phyloP scores from a whole-genome alignment of 179 eudicot species.

The Beta lomatogona region DNA sequence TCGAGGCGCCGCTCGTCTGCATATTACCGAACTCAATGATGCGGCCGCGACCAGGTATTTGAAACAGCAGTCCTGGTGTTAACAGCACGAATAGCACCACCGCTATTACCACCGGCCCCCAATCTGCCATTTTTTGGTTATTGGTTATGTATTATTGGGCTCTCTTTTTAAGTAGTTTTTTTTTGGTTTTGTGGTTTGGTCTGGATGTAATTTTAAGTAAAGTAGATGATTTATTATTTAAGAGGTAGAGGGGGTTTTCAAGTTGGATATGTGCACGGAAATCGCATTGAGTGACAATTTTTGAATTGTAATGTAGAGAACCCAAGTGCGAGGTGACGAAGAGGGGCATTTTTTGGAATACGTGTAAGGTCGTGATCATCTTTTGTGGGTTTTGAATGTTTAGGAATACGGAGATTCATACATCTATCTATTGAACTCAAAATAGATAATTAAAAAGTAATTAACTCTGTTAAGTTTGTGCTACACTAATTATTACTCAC shows the following conservation, averaged over 20 bases:
- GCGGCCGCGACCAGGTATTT: constrained; percentile 28
- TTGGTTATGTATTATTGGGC: no score
- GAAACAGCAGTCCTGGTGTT: constrained; percentile 26
- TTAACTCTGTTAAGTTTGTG: no score
- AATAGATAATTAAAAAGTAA: no score
- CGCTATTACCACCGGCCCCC: constrained; percentile 34
- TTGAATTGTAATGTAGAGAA: not conserved
- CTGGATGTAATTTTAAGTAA: not conserved
- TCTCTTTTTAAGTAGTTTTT: not conserved
- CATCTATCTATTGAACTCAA: no score
- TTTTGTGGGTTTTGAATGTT: not conserved
- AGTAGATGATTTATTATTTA: not conserved
- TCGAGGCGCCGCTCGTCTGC: constrained; percentile 36
- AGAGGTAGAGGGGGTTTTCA: not conserved
- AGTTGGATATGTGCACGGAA: not conserved
- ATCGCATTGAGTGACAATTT: not conserved
- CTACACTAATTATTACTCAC: no score
- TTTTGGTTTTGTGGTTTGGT: not conserved
- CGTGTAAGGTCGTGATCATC: not conserved
- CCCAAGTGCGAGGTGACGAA: not conserved
- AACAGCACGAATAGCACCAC: constrained; percentile 30
- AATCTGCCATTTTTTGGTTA: constrained; percentile 24
- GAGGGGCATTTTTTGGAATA: not conserved
- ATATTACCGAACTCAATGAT: constrained; percentile 35
- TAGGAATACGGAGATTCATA: no score